Percentiles rank a stretch among this genome's conserved stretches.
phyloP scores from a whole-genome alignment of 2,329 filamentous ascomycete genomes.

The Colletotrichum caudatum region DNA sequence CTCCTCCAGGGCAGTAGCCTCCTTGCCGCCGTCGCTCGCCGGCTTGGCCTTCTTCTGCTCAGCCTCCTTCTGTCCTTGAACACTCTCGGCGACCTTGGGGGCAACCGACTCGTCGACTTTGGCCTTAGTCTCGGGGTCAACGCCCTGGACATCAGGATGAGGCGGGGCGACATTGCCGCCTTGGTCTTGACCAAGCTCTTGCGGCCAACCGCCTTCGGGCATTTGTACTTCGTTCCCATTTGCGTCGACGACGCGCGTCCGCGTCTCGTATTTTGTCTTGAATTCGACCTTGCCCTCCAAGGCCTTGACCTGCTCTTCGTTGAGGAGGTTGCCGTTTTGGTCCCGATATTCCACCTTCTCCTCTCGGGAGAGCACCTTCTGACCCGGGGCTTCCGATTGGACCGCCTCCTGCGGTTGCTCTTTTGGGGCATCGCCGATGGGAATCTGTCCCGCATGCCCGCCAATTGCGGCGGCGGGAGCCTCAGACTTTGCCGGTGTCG shows the following conservation, averaged over 20 bases:
- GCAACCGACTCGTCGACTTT: constrained; percentile 54
- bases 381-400: constrained; percentile 64
- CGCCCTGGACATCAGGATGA: constrained; percentile 71
- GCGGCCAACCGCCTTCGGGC: constrained; percentile 55
- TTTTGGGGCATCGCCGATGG: constrained; percentile 45
- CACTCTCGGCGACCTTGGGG: constrained; percentile 60
- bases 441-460: constrained; percentile 46
- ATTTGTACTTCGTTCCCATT: constrained; percentile 79
- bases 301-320: constrained; percentile 84
- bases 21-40: constrained; percentile 69
- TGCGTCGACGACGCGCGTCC: constrained; percentile 84
- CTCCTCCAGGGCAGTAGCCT: constrained; percentile 62
- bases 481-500: constrained; percentile 34
- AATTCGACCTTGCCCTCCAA: constrained; percentile 95
- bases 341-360: constrained; percentile 95
- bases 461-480: constrained; percentile 27
- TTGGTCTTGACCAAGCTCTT: constrained; percentile 45
- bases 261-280: constrained; percentile 95
- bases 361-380: constrained; percentile 69
- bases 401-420: constrained; percentile 48
- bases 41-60: constrained; percentile 69
- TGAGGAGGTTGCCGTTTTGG: constrained; percentile 89
- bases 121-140: constrained; percentile 67
- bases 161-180: constrained; percentile 65
- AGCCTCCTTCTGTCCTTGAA: constrained; percentile 70